phyloP scores from a whole-genome alignment of 352 stramenopile genomes.

The Globisporangium echinulatum region DNA sequence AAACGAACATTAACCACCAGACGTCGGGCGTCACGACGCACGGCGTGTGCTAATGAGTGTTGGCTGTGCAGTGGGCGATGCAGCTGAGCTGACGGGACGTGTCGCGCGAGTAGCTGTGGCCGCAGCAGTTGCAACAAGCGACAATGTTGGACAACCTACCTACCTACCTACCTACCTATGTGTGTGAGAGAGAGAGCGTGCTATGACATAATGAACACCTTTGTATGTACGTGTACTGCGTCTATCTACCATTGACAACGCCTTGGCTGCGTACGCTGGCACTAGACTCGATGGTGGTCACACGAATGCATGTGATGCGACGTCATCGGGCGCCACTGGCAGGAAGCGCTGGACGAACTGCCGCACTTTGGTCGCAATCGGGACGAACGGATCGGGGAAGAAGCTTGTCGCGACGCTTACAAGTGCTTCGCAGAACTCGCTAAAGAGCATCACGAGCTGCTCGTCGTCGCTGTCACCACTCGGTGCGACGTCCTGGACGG shows the following conservation, averaged over 20 bases:
- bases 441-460: slow-evolving; percentile 60
- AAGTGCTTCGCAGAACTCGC: slow-evolving; percentile 66
- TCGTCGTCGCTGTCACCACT: slow-evolving; percentile 20
- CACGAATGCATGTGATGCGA: slow-evolving; percentile 22
- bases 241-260: too few species aligned
- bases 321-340: slow-evolving; percentile 53
- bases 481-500: slow-evolving; percentile 45
- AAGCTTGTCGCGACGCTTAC: slow-evolving; percentile 45
- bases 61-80: too few species aligned
- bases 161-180: not conserved
- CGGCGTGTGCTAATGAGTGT: slow-evolving; percentile 56
- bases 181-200: not conserved
- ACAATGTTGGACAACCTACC: not conserved
- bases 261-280: not conserved
- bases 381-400: slow-evolving; percentile 62
- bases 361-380: slow-evolving; percentile 41
- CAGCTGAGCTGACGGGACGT: too few species aligned
- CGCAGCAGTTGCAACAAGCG: not conserved
- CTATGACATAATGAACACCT: not conserved
- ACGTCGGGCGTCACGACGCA: slow-evolving; percentile 70
- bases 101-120: too few species aligned
- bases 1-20: slow-evolving; percentile 68
- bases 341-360: slow-evolving; percentile 70
- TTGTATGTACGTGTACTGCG: not conserved
- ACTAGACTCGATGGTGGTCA: not conserved